phyloP scores from a whole-genome alignment of 352 stramenopile species.

The Phytophthora pistaciae region DNA sequence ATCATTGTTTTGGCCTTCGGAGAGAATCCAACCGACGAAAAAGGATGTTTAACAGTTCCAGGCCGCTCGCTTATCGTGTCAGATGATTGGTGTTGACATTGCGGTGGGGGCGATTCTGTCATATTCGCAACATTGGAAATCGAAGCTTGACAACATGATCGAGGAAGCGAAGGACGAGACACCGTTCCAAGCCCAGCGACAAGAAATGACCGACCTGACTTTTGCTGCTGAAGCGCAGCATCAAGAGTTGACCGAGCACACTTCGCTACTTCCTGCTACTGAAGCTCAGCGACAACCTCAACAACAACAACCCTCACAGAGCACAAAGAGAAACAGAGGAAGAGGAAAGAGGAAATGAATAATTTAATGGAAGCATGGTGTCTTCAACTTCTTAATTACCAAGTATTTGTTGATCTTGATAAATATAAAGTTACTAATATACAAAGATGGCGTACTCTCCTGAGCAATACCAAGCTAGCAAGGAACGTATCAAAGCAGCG shows the following conservation, averaged over 20 bases:
- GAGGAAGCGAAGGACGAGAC: slow-evolving; percentile 18
- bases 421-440: no score
- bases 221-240: slow-evolving; percentile 5
- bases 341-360: not conserved
- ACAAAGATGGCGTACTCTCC: no score
- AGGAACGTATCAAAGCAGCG: no score
- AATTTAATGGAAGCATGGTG: slow-evolving; percentile 18
- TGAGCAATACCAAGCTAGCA: no score
- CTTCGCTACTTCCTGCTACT: not conserved
- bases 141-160: slow-evolving; percentile 15
- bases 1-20: slow-evolving; percentile 15
- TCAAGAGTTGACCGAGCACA: slow-evolving; percentile 1
- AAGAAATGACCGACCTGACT: slow-evolving; percentile 10
- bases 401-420: no score
- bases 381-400: slow-evolving; percentile 6
- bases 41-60: slow-evolving; percentile 8
- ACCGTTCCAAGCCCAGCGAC: slow-evolving; percentile 12
- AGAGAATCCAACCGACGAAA: slow-evolving; percentile 15
- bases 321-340: not conserved
- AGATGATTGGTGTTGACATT: slow-evolving; percentile 12
- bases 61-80: slow-evolving; percentile 4
- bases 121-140: slow-evolving; percentile 19
- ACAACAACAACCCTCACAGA: not conserved
- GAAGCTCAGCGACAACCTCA: not conserved
- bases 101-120: slow-evolving; percentile 6